phyloP scores from a whole-genome alignment of 768 basidiomycete genomes.

The Suillus brevipes region DNA sequence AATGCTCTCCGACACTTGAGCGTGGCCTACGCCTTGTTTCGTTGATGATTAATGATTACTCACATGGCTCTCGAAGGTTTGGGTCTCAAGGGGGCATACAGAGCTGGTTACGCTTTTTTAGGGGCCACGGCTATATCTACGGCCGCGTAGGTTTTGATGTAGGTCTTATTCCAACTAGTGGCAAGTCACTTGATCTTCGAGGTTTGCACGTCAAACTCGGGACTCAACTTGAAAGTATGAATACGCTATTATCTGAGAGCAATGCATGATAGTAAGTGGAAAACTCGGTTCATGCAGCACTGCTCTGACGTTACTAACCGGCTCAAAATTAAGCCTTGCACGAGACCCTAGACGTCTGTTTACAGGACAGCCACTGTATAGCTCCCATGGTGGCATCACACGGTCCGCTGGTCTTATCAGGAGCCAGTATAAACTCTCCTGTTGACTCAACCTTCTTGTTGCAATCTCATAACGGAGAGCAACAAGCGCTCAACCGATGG shows the following conservation, averaged over 20 bases:
- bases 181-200: background rate
- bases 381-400: no score
- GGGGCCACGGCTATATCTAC: conserved; percentile 78
- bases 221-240: background rate
- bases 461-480: no score
- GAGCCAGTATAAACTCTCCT: no score
- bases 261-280: background rate
- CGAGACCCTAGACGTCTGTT: background rate
- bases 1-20: conserved; percentile 89
- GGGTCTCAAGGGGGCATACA: conserved; percentile 77
- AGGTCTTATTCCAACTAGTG: conserved; percentile 2
- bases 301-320: background rate
- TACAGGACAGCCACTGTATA: no score
- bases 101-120: conserved; percentile 80
- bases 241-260: background rate
- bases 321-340: background rate
- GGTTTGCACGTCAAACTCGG: background rate
- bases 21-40: conserved; percentile 34
- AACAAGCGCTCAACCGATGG: conserved; percentile 38
- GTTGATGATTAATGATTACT: background rate
- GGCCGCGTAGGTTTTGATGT: conserved; percentile 61
- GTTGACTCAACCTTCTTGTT: no score
- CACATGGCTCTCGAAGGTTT: conserved; percentile 53
- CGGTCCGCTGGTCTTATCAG: no score
- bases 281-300: no score